phyloP scores from a whole-genome alignment of 2,329 filamentous ascomycete species.

The Hysterium pulicare region DNA sequence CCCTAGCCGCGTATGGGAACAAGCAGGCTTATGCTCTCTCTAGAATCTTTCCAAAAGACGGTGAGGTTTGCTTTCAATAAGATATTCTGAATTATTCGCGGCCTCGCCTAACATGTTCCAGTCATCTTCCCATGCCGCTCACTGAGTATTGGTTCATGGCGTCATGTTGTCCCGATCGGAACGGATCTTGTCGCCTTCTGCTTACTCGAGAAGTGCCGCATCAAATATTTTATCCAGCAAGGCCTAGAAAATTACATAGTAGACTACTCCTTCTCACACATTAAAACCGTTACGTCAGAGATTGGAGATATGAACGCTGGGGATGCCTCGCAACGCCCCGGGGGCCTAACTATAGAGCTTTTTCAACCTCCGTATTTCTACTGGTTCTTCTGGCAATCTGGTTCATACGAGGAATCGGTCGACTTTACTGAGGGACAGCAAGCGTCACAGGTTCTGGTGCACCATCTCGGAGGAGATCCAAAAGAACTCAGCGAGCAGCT shows the following conservation, averaged over 20 bases:
- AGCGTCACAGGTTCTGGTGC: slow-evolving; percentile 82
- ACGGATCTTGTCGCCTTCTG: slow-evolving; percentile 99
- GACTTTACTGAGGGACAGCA: slow-evolving; percentile 99
- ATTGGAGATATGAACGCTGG: slow-evolving; percentile 69
- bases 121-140: slow-evolving; percentile 97
- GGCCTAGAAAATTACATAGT: slow-evolving; percentile 99
- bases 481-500: slow-evolving; percentile 94
- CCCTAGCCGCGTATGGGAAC: slow-evolving; percentile 74
- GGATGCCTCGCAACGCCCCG: slow-evolving; percentile 72
- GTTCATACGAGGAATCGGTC: slow-evolving; percentile 88
- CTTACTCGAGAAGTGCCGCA: slow-evolving; percentile 94
- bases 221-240: slow-evolving; percentile 99
- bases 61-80: slow-evolving; percentile 55
- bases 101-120: slow-evolving; percentile 25
- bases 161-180: slow-evolving; percentile 90
- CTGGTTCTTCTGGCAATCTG: slow-evolving; percentile 95
- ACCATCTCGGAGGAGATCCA: slow-evolving; percentile 92
- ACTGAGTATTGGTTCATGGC: slow-evolving; percentile 91
- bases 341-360: slow-evolving; percentile 88
- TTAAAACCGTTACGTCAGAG: slow-evolving; percentile 95
- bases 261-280: slow-evolving; percentile 93
- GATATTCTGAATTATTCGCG: too few relatives aligned
- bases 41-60: slow-evolving; percentile 83
- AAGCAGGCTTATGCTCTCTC: slow-evolving; percentile 74
- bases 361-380: slow-evolving; percentile 91